Conservation (phyloP, 495 filamentous ascomycete species). For the Pseudotulostoma volvatum region DNA sequence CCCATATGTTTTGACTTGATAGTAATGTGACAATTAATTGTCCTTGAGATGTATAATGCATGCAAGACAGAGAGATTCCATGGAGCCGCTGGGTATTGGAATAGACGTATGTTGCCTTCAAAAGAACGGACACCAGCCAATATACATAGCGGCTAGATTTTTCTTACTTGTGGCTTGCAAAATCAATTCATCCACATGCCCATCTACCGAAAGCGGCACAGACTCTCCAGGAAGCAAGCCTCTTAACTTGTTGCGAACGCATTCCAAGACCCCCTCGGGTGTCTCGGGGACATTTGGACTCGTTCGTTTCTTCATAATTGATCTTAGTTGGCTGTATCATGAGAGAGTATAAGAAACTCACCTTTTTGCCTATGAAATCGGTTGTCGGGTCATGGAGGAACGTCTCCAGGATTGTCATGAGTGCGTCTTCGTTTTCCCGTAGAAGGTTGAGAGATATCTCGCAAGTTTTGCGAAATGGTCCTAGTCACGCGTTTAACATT, state of each 20-base stretch:
- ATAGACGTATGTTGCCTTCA: no score
- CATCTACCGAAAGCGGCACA: slow-evolving; percentile 84
- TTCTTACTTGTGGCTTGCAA: slow-evolving; percentile 59
- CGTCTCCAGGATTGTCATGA: slow-evolving; percentile 93
- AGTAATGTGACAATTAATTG: no score
- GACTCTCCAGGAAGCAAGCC: slow-evolving; percentile 72
- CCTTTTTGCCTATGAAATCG: slow-evolving; percentile 72
- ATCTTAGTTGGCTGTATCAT: slow-evolving; percentile 3
- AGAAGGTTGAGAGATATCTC: slow-evolving; percentile 76
- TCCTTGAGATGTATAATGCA: no score
- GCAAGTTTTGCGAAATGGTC: slow-evolving; percentile 78
- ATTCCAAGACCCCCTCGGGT: slow-evolving; percentile 78
- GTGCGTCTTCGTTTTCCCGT: slow-evolving; percentile 78
- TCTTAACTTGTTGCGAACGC: slow-evolving; percentile 69
- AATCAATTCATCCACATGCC: slow-evolving; percentile 87
- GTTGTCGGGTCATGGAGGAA: slow-evolving; percentile 94
- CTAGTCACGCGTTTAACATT: slow-evolving; percentile 14
- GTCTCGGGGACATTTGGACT: slow-evolving; percentile 57
- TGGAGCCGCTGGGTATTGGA: no score
- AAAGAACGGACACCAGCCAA: slow-evolving; percentile 94
- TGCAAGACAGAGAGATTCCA: no score
- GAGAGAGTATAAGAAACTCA: slow-evolving; percentile 7
- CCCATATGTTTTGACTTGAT: no score
- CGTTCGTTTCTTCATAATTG: slow-evolving; percentile 33
- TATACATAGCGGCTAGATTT: slow-evolving; percentile 84